Evolutionary conservation across 2,329 filamentous ascomycete species (phyloP), one percentile per base, ranked within the genome.

Genomic region (Aspergillus carbonarius): DNA sequence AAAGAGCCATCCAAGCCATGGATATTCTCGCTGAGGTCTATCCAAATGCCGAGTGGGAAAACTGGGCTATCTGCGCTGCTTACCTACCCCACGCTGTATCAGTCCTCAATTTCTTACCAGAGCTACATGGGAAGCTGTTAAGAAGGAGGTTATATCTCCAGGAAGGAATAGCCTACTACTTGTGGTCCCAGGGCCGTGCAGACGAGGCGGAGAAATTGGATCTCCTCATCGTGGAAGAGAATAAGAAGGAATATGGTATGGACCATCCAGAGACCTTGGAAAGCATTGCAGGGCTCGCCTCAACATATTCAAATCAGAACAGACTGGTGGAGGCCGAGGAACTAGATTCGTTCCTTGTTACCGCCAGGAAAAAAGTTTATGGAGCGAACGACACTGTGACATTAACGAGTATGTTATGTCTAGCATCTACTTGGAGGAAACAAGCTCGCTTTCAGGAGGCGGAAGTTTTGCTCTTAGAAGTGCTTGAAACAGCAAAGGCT

Each of bases 371-470:
- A 13, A 54, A 35, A 23, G 7, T 52, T 2, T 47, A 67, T 0
- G 66, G 65, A 1, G 37, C 51, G 1, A 59, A 63, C 13, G 60
- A 68, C 57, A 48, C 53, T 1, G 20, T 51, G 18, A 69, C 63
- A 4, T 51, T 70, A 18, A 66, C 35, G 3, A 64, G 58, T 35
- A 65, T 66, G 49, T 25, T 23, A 15, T 61, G 60, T 46, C 57
- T 70, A 6, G 66, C 66, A 27, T 59, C 49, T 20, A 61, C 51
- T 12, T 64, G 59, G 18, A 30, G 37, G 30, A 56, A 53, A 37
- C 66, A 65, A 60, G 62, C 61, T 6, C 60, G 56, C 9, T 57
- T 55, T 2, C 18, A 56, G 32, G 57, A 64, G 39, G 66, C 68
- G 1, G 62, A 66, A 54, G 25, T 40, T 8, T 50, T 69, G 17